phyloP scores from a whole-genome alignment of 1,284 basidiomycete species.

The Pyrrhoderma noxium region DNA sequence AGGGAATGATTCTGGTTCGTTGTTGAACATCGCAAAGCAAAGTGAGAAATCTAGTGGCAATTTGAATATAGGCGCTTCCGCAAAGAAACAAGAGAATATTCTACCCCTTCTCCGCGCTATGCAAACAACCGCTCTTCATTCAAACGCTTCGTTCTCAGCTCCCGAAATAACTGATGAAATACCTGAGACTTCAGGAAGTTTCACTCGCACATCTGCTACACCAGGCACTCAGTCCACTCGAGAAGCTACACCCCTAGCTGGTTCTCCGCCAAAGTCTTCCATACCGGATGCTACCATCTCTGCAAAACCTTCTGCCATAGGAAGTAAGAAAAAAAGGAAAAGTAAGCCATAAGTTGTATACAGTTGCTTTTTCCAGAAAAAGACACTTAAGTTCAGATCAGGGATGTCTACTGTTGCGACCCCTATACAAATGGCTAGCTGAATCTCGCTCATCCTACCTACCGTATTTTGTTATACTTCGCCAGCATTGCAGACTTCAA shows the following conservation, averaged over 20 bases:
- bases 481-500: too few relatives aligned
- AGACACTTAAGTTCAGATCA: background rate
- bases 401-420: conserved; percentile 12
- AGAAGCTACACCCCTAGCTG: conserved; percentile 35
- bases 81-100: conserved; percentile 58
- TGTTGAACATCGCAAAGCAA: conserved; percentile 4
- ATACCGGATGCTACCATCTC: background rate
- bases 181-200: conserved; percentile 28
- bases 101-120: conserved; percentile 65
- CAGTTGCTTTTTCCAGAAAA: background rate
- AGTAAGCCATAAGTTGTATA: conserved; percentile 32
- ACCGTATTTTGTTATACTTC: too few relatives aligned
- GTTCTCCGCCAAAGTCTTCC: conserved; percentile 38
- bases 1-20: conserved; percentile 21
- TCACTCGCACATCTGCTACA: conserved; percentile 38
- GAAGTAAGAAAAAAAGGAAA: conserved; percentile 67
- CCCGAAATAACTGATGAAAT: conserved; percentile 28
- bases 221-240: conserved; percentile 35
- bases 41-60: conserved; percentile 9
- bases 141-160: conserved; percentile 40
- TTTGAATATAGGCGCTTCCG: conserved; percentile 11
- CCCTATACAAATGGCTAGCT: background rate
- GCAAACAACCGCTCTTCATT: conserved; percentile 64
- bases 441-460: background rate
- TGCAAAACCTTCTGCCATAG: conserved; percentile 39